Evolutionary conservation across 2,329 filamentous ascomycete genomes (phyloP), one percentile per base, ranked within the genome.

Genomic region (Tolypocladium tundrense): DNA sequence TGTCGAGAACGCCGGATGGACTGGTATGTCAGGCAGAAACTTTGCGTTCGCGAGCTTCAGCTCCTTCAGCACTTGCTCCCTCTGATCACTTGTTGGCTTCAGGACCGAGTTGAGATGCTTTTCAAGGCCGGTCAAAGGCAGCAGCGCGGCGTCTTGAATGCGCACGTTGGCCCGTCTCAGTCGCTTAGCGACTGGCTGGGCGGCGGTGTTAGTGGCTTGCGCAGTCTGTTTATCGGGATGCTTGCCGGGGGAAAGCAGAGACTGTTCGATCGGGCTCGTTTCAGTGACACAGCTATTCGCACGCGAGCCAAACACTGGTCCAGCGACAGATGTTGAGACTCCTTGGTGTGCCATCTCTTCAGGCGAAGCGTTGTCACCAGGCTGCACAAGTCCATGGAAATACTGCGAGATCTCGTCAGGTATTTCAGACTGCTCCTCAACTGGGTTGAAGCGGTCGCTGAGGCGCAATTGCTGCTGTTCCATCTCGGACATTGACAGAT

Each of bases 11-110:
- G 33, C 37, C n/a, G 13, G 7, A 4, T 3, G 21, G 10, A 9
- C 4, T 4, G 54, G 40, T 21, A 51, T 53, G 24, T 68, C 62
- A 2, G 59, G 57, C 6, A 71, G 56, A 48, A 72, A 72, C 35
- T 66, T 69, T 4, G 60, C 59, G 4, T 69, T 67, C 7, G 65
- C 63, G 21, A 59, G 66, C 54, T 67, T 64, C 9, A 72, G 62
- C 40, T 68, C 62, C 35, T 61, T 61, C 11, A 72, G 60, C n/a
- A 72, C 60, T 16, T 65, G 57, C 53, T 66, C 56, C 14, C 68
- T 63, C 35, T 64, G 60, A 8, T 55, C 61, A 41, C 61, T 59
- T 9, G 48, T 16, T 9, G 57, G 42, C 2, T 10, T 19, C 10
- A 61, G 62, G 19, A 54, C 57, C 7, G 5, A 13, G n/a, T 37